Base-by-base conservation (phyloP, 768 basidiomycete species). In the Mycena floridula region DNA sequence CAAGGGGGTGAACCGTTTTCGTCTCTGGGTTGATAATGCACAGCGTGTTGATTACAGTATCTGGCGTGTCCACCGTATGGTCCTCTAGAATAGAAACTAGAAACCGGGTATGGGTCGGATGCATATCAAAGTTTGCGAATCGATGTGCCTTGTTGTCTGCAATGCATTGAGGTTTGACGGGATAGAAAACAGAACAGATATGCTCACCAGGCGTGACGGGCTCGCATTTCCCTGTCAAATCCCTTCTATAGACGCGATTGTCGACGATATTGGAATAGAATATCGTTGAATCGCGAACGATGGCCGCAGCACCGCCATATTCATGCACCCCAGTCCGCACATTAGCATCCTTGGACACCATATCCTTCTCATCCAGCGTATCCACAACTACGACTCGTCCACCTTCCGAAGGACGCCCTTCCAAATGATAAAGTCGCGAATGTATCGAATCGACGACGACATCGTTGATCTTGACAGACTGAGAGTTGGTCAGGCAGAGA, bases 1-100 rank as follows among this genome's bases (percentile, higher is more conserved):
- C 39, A 30, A 89, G 60, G 4, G 72, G 60, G 6, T 66, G 59
- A 2, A 83, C 57, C 0, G 62, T 59, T 49, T 74, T 69, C 4
- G 66, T 61, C 2, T 50, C 45, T 0, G 71, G 70, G 58, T 83
- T 65, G 52, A 90, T 72, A 43, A 81, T 54, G 42, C 70, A 70
- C 25, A 91, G 73, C 0, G 69, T 69, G 45, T 74, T 89, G 22
- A 74, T 65, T 16, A 85, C 70, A 20, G 71, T 55, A 3, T 75
- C 56, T 0, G 82, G 79, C 3, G 54, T 60, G 30, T 70, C 72
- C 35, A 61, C 54, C 0, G 81, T 85, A 60, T 88, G 85, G 51
- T 89, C 85, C 55, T 91, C 87, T 21, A 81, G 65, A 35, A 89
- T 59, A 2, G 81, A 70, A 1, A 82, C 72, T 5, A 89, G 55